These are phyloP conservation scores for Wallacemonas sp. DNA, from an alignment of 208 protist genomes.

Conservation along the genomic window DNA sequence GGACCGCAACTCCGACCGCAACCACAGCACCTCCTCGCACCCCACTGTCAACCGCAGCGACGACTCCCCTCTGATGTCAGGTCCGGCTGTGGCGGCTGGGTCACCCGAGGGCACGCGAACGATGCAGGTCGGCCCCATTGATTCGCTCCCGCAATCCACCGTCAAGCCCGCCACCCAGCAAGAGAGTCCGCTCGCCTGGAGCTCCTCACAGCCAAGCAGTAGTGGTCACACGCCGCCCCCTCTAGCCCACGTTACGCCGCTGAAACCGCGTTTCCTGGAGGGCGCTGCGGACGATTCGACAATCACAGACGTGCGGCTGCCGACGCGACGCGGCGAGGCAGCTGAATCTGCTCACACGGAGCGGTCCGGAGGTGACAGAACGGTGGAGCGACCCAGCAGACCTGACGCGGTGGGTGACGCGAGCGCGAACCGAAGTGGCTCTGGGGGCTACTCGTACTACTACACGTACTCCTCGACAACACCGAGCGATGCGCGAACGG, in stretches of 20 bases:
- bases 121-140: neutral
- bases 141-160: slow-evolving; percentile 2
- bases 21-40: too few species aligned
- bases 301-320: too few species aligned
- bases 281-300: neutral
- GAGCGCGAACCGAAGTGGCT: neutral
- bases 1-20: too few species aligned
- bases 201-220: neutral
- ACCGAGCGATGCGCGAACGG: neutral
- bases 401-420: too few species aligned
- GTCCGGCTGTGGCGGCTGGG: too few species aligned
- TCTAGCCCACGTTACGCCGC: neutral
- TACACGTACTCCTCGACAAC: slow-evolving; percentile 18
- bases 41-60: too few species aligned
- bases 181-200: slow-evolving; percentile 1
- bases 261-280: neutral
- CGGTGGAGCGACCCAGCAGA: neutral
- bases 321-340: too few species aligned
- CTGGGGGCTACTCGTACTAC: slow-evolving; percentile 25
- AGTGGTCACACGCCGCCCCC: neutral
- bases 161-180: neutral
- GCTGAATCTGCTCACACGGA: too few species aligned
- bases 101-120: neutral
- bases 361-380: too few species aligned
- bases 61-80: too few species aligned